A percentile compares a stretch with the other conserved stretches of the same genome.
Conservation (phyloP, 345 rosid genomes). For the Boechera retrofracta region DNA sequence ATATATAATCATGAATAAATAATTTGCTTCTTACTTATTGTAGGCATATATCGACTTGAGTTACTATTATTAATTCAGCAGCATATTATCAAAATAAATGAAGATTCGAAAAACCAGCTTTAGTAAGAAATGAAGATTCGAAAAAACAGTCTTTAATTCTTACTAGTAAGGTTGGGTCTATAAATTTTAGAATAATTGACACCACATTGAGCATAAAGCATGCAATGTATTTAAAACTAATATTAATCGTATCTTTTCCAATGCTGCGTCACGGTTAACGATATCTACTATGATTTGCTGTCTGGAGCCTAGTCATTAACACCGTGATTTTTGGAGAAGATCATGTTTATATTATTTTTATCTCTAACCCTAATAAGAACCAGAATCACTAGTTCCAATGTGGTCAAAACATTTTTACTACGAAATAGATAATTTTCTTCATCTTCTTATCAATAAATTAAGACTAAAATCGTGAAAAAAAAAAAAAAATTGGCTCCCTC, state of each 20-base stretch:
- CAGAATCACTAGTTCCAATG: constrained; percentile 38
- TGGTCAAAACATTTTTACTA: constrained; percentile 38
- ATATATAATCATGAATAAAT: neutral
- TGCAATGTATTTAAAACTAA: constrained; percentile 8
- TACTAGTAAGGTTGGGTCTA: neutral
- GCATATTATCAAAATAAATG: neutral
- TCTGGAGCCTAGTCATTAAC: constrained; percentile 37
- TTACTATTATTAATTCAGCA: neutral
- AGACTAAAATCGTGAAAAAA: neutral
- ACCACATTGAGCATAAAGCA: constrained; percentile 24
- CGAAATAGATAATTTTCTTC: neutral
- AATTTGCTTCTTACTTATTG: neutral
- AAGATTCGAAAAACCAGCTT: neutral
- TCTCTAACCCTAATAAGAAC: neutral
- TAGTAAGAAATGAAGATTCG: neutral
- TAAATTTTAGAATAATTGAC: constrained; percentile 35
- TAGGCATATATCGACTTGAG: neutral
- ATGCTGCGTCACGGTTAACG: constrained; percentile 37
- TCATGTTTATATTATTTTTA: constrained; percentile 8
- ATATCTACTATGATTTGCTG: constrained; percentile 43
- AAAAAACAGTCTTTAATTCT: neutral
- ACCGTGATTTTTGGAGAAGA: constrained; percentile 42
- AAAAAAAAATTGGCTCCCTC: neutral
- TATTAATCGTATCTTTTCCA: constrained; percentile 26
- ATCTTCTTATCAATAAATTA: neutral